Base-by-base conservation (phyloP, 768 basidiomycete genomes). In the Amanita polypyramis region DNA sequence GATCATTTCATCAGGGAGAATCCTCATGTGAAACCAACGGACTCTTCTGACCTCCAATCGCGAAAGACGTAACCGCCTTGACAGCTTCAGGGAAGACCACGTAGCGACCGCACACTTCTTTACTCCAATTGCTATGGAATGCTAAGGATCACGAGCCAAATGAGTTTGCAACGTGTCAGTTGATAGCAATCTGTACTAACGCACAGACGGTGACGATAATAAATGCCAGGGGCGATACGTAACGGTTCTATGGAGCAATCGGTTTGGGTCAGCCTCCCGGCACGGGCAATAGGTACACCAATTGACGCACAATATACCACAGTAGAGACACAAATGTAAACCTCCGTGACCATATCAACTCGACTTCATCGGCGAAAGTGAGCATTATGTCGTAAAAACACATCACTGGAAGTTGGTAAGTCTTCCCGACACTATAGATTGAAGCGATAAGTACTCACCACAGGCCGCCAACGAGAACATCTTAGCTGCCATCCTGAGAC, bases 391-490 rank as follows among this genome's bases (percentile, higher is more conserved):
- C 67, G 43, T 66, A 69, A 49, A 64, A 66, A 2, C 66, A 51
- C 65, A 68, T 65, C 14, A 65, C 67, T 66, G 21, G 15, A 21
- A 10, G 29, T 36, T 19, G 29, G 32, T 36, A 45, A 20, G 14
- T 41, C 12, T 25, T 6, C 29, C 17, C 12, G 4, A 11, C 29
- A 21, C 20, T 12, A 21, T 5, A 17, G 19, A 10, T 11, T 20
- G 36, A 2, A 27, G 17, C 8, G 15, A 15, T 3, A 12, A 21
- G 10, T 34, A 40, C 62, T 17, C 30, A 68, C 65, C 65, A 54
- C 65, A 67, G 14, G 67, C 57, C 6, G 67, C 64, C 10, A 69
- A 52, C 1, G 66, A 67, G 50, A 63, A 66, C 59, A 66, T 61
- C 50, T 67, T 66, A 1, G 62, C 60, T 8, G 59, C 63, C 59